Conservation (phyloP, 306 rosid genomes). For the Inga laurina region DNA sequence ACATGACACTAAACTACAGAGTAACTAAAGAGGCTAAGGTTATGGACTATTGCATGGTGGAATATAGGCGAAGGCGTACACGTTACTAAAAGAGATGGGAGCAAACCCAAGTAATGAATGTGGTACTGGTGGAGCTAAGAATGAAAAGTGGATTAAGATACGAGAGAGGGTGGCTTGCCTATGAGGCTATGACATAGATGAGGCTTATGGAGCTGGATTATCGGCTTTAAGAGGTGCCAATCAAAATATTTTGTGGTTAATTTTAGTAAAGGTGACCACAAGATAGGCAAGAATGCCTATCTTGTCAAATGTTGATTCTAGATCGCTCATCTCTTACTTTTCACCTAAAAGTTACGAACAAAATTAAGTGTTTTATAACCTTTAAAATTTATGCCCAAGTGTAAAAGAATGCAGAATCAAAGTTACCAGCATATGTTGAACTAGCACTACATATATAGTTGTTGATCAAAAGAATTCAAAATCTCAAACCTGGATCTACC, state of each 20-base stretch:
- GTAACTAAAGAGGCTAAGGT: no score
- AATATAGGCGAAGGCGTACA: no score
- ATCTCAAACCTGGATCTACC: slow-evolving; percentile 3
- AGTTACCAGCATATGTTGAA: not conserved
- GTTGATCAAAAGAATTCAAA: not conserved
- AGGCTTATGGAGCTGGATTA: slow-evolving; percentile 90
- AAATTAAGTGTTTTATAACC: no score
- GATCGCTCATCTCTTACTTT: not conserved
- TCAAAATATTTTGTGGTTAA: slow-evolving; percentile 24
- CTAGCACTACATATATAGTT: not conserved
- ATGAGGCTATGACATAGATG: slow-evolving; percentile 78
- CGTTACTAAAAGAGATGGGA: slow-evolving; percentile 69
- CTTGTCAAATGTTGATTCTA: not conserved
- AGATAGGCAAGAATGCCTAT: not conserved
- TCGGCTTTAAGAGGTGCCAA: slow-evolving; percentile 68
- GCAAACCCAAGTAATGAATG: slow-evolving; percentile 68
- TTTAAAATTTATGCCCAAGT: no score
- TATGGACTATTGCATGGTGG: no score
- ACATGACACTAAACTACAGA: no score
- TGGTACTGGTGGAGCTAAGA: slow-evolving; percentile 87
- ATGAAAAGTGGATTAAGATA: slow-evolving; percentile 78
- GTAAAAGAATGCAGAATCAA: not conserved
- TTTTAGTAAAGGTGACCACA: not conserved
- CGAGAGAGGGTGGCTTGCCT: slow-evolving; percentile 78
- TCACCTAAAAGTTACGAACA: no score